Evolutionary conservation across 352 stramenopile species (phyloP), one percentile per base, ranked within the genome.

Genomic region (Pythium brassicae): DNA sequence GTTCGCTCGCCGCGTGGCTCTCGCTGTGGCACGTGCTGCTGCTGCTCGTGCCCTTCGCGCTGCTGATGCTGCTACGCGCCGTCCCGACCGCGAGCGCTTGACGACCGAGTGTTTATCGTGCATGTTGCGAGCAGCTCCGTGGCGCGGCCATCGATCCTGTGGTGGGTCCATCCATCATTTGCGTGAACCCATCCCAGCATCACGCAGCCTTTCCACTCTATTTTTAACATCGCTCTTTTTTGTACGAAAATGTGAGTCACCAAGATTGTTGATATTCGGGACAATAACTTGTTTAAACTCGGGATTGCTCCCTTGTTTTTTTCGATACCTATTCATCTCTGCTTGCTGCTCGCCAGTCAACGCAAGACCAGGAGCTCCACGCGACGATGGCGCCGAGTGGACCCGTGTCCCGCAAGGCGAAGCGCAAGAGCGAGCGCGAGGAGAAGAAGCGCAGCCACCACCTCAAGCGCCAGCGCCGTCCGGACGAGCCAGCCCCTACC

Each of bases 361-460:
- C 29, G 4, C 29, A 10, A 10, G 29, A 15, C 7, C 42, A 48
- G 42, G n/a, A 48, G 2, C 40, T 46, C 17, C n/a, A 50, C 29
- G 4, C 29, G 5, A 53, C 23, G 22, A 78, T 72, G 62, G 64
- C 51, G 42, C 26, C 64, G 40, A 71, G 20, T 22, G 68, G 56
- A 34, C 20, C 49, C 43, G 34, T 74, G 54, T 77, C 71, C 54
- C 78, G 83, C 63, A 94, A 92, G 72, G 70, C 69, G 48, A 89
- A 89, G 71, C 83, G 83, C 66, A 91, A 92, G 68, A 68, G 67
- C 50, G 72, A 86, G 74, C 83, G 83, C 53, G 63, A 84, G 25
- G 74, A 89, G 58, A 92, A 91, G 72, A 94, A 94, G 62, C 78
- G 71, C 29, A 66, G 68, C 43, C 82, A 79, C 51, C 78, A 80